phyloP scores from a whole-genome alignment of 192 early-diverging fungal species.

The Podila epigama region DNA sequence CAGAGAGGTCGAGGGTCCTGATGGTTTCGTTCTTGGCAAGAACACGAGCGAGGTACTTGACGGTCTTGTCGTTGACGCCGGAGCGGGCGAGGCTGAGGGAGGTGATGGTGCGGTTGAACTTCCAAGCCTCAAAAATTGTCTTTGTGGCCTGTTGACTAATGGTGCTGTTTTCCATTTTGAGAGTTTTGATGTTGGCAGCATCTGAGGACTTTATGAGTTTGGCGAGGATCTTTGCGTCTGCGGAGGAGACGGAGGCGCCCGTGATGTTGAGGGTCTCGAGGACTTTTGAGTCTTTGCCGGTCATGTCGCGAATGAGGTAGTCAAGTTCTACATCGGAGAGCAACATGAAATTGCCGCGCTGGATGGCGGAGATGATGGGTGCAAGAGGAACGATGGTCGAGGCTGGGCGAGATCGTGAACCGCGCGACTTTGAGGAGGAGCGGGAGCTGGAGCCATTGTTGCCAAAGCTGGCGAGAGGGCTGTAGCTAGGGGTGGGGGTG shows the following conservation, averaged over 20 bases:
- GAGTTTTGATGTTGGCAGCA: slow-evolving; percentile 43
- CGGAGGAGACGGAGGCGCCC: slow-evolving; percentile 21
- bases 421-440: slow-evolving; percentile 25
- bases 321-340: slow-evolving; percentile 43
- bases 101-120: slow-evolving; percentile 46
- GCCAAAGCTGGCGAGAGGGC: background rate
- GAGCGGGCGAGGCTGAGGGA: slow-evolving; percentile 49
- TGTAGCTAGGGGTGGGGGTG: background rate
- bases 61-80: slow-evolving; percentile 52
- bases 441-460: slow-evolving; percentile 19
- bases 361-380: slow-evolving; percentile 40
- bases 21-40: slow-evolving; percentile 38
- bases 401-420: slow-evolving; percentile 12
- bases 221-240: slow-evolving; percentile 47
- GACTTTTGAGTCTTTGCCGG: slow-evolving; percentile 37
- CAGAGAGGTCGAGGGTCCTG: slow-evolving; percentile 41
- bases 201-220: slow-evolving; percentile 46
- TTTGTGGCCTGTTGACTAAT: slow-evolving; percentile 50
- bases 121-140: slow-evolving; percentile 47
- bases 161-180: slow-evolving; percentile 44
- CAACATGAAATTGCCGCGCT: slow-evolving; percentile 41
- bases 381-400: slow-evolving; percentile 19
- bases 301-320: slow-evolving; percentile 30
- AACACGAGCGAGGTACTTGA: slow-evolving; percentile 43
- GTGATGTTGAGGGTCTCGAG: slow-evolving; percentile 43